Conservation (phyloP, 768 basidiomycete genomes). For the Tricholoma bakamatsutake region DNA sequence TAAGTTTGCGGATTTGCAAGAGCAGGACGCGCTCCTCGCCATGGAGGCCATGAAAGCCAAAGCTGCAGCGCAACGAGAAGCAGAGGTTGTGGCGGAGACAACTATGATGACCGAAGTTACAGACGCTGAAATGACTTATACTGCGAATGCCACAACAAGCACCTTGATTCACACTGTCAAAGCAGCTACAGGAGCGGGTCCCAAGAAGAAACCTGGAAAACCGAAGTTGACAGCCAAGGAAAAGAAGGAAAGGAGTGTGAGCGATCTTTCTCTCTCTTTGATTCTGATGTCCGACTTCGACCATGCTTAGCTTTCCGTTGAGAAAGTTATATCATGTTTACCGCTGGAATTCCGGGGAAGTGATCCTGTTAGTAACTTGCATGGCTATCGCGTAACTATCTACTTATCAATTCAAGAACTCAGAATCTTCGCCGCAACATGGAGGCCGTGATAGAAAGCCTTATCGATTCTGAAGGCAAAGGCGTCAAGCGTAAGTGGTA, state of each 20-base stretch:
- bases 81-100: slow-evolving; percentile 30
- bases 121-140: slow-evolving; percentile 35
- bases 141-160: slow-evolving; percentile 33
- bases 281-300: background rate
- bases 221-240: slow-evolving; percentile 70
- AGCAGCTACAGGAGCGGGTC: slow-evolving; percentile 28
- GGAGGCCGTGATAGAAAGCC: slow-evolving; percentile 72
- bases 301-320: slow-evolving; percentile 47
- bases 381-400: background rate
- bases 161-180: slow-evolving; percentile 23
- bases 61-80: slow-evolving; percentile 29
- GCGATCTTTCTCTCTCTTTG: slow-evolving; percentile 13
- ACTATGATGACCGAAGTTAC: slow-evolving; percentile 37
- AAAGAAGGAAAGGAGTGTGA: slow-evolving; percentile 75
- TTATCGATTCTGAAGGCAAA: slow-evolving; percentile 58
- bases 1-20: slow-evolving; percentile 26
- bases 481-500: slow-evolving; percentile 56
- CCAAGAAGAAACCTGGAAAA: slow-evolving; percentile 57
- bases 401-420: background rate
- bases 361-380: slow-evolving; percentile 60
- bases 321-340: slow-evolving; percentile 66
- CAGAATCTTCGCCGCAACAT: slow-evolving; percentile 72
- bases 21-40: slow-evolving; percentile 52
- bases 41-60: slow-evolving; percentile 45
- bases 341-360: slow-evolving; percentile 89